Evolutionary conservation across 441 rosid genomes (phyloP), one percentile per base, ranked within the genome.

Genomic region (Pelargonium citronellum): DNA sequence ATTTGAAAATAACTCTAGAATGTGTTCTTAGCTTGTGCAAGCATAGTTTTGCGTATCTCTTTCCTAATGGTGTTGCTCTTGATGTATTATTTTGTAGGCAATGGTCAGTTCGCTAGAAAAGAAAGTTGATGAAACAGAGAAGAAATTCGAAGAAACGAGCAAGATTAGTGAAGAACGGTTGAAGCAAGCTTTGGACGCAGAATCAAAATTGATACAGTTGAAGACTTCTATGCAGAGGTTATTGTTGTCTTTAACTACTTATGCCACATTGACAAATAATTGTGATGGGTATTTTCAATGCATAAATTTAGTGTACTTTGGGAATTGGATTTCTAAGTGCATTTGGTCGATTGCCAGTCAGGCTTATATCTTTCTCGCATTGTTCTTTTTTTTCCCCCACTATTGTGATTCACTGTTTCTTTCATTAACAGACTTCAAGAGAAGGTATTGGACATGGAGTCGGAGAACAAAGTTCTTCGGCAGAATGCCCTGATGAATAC

Each of bases 201-300:
- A 92, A 85, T 71, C 87, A 34, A 89, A 87, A 83, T 82, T 92
- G 73, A 87, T 86, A 69, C 95, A 92, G 80, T 78, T 90, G 79
- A 95, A 95, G 83, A 88, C 93, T 73, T 44, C 76, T 19, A 86
- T 88, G 95, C 99, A 88, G 76, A 88, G 96, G 99, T 95, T 69
- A 9, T 61, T 61, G 13, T 61, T 22, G 37, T 61, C 64, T 61
- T 22, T 11, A 61, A 22, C 64, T 67, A 11, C 39, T 49, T 71
- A 5, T 57, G 41, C 10, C 11, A 64, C 17, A 64, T 13, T 34
- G 67, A 16, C 11, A 37, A 63, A 64, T n/a, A 39, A 30, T 19
- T 64, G 20, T 30, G 16, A 30, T 34, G 46, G 57, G 41, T 30
- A 6, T 64, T 16, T 13, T 65, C 46, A 4, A 19, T 63, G 66